Conservation (phyloP, 2,329 filamentous ascomycete genomes). For the Diaporthe caulivora region DNA sequence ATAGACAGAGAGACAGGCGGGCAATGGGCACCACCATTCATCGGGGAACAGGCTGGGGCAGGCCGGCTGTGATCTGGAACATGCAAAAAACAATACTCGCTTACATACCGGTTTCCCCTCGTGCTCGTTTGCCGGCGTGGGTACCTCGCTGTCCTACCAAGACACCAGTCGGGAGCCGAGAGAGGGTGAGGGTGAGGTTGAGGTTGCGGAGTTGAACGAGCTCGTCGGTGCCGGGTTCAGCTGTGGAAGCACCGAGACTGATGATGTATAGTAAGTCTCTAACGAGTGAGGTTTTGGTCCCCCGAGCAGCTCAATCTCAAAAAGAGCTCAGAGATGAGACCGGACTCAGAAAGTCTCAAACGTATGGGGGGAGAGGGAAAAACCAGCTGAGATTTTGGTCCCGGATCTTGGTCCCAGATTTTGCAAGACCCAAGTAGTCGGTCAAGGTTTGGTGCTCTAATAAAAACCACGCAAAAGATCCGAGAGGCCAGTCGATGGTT, state of each 20-base stretch:
- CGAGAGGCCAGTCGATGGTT: not conserved
- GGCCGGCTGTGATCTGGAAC: slow-evolving; percentile 1
- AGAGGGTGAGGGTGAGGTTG: not conserved
- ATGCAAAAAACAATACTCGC: slow-evolving; percentile 15
- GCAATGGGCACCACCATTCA: not conserved
- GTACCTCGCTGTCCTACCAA: slow-evolving; percentile 6
- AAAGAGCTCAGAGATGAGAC: not conserved
- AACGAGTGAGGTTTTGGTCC: not conserved
- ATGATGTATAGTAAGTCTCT: slow-evolving; percentile 6
- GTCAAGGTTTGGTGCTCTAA: not conserved
- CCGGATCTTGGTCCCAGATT: not conserved
- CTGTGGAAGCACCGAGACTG: slow-evolving; percentile 1
- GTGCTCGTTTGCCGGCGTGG: slow-evolving; percentile 21
- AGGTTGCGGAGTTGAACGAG: not conserved
- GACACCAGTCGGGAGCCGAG: not conserved
- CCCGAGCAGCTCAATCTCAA: not conserved
- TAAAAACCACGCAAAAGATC: not conserved
- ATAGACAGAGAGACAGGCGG: not conserved
- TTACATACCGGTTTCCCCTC: slow-evolving; percentile 29
- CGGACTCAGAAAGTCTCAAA: not conserved
- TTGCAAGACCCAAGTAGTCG: not conserved
- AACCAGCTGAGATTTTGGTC: slow-evolving; percentile 7
- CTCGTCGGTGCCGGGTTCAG: not conserved
- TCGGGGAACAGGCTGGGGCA: not conserved
- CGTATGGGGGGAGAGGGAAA: not conserved